Conservation (phyloP, 768 basidiomycete genomes). For the Tephrocybe sp. region DNA sequence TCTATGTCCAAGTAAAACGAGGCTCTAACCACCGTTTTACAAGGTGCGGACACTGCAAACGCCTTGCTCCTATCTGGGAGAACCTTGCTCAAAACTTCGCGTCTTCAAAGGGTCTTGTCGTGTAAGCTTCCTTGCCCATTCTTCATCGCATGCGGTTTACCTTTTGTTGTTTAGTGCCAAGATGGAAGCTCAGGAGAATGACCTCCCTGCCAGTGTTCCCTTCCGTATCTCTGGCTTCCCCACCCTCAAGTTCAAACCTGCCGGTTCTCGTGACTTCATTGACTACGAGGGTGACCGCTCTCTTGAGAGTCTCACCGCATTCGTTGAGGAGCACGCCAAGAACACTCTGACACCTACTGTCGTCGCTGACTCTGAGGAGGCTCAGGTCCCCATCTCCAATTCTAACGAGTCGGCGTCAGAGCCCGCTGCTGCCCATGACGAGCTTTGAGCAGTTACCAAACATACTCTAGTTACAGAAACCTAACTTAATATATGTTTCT, state of each 20-base stretch:
- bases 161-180: constrained; percentile 62
- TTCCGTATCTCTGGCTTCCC: constrained; percentile 92
- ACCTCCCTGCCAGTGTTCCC: constrained; percentile 81
- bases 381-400: constrained; percentile 33
- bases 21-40: not conserved
- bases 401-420: constrained; percentile 16
- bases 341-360: constrained; percentile 54
- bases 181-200: constrained; percentile 95
- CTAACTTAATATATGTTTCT: not conserved
- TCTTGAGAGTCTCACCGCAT: constrained; percentile 80
- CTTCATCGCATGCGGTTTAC: constrained; percentile 10
- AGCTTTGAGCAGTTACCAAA: constrained; percentile 33
- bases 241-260: constrained; percentile 94
- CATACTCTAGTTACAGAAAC: constrained; percentile 11
- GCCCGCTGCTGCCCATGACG: constrained; percentile 34
- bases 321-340: constrained; percentile 78
- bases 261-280: constrained; percentile 81
- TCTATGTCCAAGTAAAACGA: not conserved
- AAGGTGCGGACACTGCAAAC: constrained; percentile 96
- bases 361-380: constrained; percentile 28
- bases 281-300: constrained; percentile 94
- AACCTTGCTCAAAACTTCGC: constrained; percentile 83
- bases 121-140: constrained; percentile 46
- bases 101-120: constrained; percentile 68
- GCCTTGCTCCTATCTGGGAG: constrained; percentile 93